These are phyloP conservation scores for Cardamine occulta DNA, from an alignment of 345 rosid genomes.

Conservation along the genomic window DNA sequence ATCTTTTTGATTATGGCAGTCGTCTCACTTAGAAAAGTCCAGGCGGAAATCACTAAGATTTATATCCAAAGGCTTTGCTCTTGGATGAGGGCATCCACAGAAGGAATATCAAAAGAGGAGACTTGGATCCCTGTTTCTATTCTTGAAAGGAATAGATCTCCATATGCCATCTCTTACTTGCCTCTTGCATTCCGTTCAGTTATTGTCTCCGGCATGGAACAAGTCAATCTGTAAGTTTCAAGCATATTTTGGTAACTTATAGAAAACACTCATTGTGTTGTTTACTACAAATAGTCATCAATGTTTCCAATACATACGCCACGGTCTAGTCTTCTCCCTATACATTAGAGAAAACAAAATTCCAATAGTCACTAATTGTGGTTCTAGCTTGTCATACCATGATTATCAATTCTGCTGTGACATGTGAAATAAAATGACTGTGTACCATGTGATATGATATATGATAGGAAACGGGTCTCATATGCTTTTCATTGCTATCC, in stretches of 20 bases:
- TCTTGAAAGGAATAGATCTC: conserved; percentile 94
- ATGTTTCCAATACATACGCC: conserved; percentile 12
- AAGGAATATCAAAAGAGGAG: conserved; percentile 78
- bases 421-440: neutral
- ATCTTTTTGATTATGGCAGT: conserved; percentile 55
- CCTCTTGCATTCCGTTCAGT: conserved; percentile 89
- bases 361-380: neutral
- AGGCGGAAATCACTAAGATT: conserved; percentile 80
- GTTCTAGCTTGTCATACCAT: conserved; percentile 2
- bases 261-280: neutral
- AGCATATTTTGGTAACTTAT: conserved; percentile 19
- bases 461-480: neutral
- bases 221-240: conserved; percentile 73
- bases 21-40: conserved; percentile 66
- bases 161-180: conserved; percentile 82
- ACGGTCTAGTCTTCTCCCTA: conserved; percentile 15
- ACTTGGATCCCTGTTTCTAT: conserved; percentile 85
- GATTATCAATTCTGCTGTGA: neutral
- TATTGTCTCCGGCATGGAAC: conserved; percentile 82
- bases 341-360: neutral
- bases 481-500: conserved; percentile 9
- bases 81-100: conserved; percentile 87
- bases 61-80: conserved; percentile 90
- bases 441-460: conserved; percentile 25
- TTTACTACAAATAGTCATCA: conserved; percentile 16